Percentiles rank a stretch among this genome's conserved stretches.
These are phyloP conservation scores for Didymella keratinophila DNA, from an alignment of 2,329 filamentous ascomycete species.

Conservation along the genomic window DNA sequence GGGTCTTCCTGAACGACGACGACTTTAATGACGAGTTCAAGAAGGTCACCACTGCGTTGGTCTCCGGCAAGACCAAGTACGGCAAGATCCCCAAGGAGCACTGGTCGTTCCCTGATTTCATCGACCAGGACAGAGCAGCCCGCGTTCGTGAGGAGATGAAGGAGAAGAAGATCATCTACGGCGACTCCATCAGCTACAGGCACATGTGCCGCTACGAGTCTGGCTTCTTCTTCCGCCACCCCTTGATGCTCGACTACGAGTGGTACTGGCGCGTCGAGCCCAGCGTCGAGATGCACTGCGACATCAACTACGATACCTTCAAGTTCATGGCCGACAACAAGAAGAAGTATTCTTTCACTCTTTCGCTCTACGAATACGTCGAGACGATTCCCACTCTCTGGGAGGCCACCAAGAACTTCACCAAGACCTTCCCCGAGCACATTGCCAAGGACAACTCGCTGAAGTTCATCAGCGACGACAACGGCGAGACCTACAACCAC, in stretches of 20 bases:
- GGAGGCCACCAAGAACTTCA: conserved; percentile 95
- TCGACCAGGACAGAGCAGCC: conserved; percentile 91
- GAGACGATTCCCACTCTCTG: conserved; percentile 97
- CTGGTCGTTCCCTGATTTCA: conserved; percentile 96
- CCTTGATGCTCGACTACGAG: conserved; percentile 93
- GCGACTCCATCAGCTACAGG: conserved; percentile 93
- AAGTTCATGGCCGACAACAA: conserved; percentile 93
- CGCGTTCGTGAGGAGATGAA: conserved; percentile 95
- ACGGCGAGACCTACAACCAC: conserved; percentile 90
- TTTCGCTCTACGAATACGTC: conserved; percentile 94
- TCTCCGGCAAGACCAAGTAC: conserved; percentile 93
- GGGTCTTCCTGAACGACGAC: conserved; percentile 98
- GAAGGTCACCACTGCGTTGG: conserved; percentile 84
- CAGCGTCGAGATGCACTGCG: conserved; percentile 94
- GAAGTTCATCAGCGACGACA: conserved; percentile 89
- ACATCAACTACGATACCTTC: conserved; percentile 95
- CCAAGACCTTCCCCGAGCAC: conserved; percentile 87
- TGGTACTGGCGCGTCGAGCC: conserved; percentile 99
- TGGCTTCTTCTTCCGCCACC: conserved; percentile 98
- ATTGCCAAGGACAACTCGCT: conserved; percentile 84
- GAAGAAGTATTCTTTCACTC: conserved; percentile 98
- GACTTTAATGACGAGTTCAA: conserved; percentile 94
- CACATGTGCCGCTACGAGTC: conserved; percentile 99
- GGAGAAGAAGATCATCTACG: conserved; percentile 95
- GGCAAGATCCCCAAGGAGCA: conserved; percentile 89